Evolutionary conservation across 768 basidiomycete genomes (phyloP), one percentile per base, ranked within the genome.

Genomic region (Clavulina sp.): DNA sequence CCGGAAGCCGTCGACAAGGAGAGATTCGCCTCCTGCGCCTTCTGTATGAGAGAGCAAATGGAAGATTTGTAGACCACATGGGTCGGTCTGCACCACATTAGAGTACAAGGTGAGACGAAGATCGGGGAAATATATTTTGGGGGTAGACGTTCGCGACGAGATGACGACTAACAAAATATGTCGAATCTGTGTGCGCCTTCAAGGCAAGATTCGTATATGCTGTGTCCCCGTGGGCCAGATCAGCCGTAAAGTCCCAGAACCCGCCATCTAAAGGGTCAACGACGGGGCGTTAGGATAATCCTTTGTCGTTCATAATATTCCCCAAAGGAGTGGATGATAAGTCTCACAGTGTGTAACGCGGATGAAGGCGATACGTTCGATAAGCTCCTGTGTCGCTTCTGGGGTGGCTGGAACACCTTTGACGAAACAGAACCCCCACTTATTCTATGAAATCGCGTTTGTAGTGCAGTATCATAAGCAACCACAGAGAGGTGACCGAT

Each of bases 1-100:
- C 61, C 92, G 84, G 70, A 95, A 95, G 24, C 88, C 92, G 60
- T 99, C 93, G 13, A 96, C 88, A 40, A 97, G 80, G n/a, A 96
- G 73, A 3, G 86, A 86, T 2, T 79, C 72, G 16, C 93, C 93
- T 1, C 93, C 93, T 13, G 72, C 70, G 19, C 89, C 89, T 1
- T 78, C 76, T 2, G 79, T 75, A 62, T 86, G 78, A 0, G 83
- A 84, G 33, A 96, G 77, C 41, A 96, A 73, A 65, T 99, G 95
- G 69, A 97, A 96, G 43, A 95, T 69, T 60, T 99, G 95, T 9
- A 97, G 69, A n/a, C 93, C 92, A 52, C 83, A 84, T 3, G 93
- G 92, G 63, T 96, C 87, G 24, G 84, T 92, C 84, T 88, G 34
- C 6, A 9, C n/a, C 53, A 44, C 4, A 29, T 38, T 26, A 21